Evolutionary conservation across 495 filamentous ascomycete species (phyloP), one percentile per base, ranked within the genome.

Genomic region (Staphylotrichum longicolle): DNA sequence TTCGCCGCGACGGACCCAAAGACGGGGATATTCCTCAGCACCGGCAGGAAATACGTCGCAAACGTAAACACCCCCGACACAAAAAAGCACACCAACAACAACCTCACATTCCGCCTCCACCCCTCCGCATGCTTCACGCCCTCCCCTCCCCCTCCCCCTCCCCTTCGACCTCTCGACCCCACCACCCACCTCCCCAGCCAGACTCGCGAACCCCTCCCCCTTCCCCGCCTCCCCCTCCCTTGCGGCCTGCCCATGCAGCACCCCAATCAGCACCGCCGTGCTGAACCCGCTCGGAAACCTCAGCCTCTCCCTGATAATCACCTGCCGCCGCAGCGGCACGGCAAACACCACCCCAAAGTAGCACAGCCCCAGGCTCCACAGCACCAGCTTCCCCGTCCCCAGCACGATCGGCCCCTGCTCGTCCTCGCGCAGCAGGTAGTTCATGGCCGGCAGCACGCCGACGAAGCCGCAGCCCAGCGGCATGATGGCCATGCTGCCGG

Each of bases 341-440:
- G 92, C 94, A 77, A 98, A 96, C 4, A 98, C 89, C 0, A 97
- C 94, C 0, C 94, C 94, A 68, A 98, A 99, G 63, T 96, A 89
- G 65, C 91, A 96, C 41, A 98, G 83, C 1, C 94, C 94, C 60
- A 98, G 67, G 45, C 88, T 86, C 94, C 95, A 98, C 1, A 97
- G 70, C 15, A 94, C 86, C 58, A 96, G 69, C 68, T 92, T 90
- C 74, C 85, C 82, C 64, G 90, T 80, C 15, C 84, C 81, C 6
- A 98, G 70, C 54, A 80, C 74, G 30, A 98, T 67, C 5, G 92
- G 90, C 1, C 92, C 91, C 51, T 85, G 84, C 70, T 96, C 93
- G 10, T 86, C 84, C 4, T 85, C 77, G 54, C 78, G 86, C 57
- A 99, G 68, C 58, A 99, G 74, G 63, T 86, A 96, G 65, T 96